Conservation (phyloP, 2,329 filamentous ascomycete species). For the Claviceps humidiphila region DNA sequence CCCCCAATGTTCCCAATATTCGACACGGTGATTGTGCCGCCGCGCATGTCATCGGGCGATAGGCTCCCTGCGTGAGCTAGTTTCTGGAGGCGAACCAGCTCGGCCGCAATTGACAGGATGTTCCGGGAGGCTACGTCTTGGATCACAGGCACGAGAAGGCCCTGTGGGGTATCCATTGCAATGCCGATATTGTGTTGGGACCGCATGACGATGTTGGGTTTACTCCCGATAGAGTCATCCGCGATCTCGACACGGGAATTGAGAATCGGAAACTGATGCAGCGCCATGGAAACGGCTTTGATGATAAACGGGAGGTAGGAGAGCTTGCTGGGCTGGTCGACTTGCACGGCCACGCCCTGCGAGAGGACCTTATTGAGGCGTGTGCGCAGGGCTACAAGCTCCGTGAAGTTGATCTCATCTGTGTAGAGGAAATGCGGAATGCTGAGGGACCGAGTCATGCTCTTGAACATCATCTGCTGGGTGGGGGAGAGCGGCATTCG, state of each 20-base stretch:
- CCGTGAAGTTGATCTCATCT: slow-evolving; percentile 73
- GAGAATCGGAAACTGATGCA: slow-evolving; percentile 71
- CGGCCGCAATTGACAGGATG: slow-evolving; percentile 63
- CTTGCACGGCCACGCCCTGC: slow-evolving; percentile 26
- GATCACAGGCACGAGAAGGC: slow-evolving; percentile 84
- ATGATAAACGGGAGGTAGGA: slow-evolving; percentile 91
- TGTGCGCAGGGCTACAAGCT: slow-evolving; percentile 57
- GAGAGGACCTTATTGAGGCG: slow-evolving; percentile 57
- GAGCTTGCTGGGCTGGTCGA: slow-evolving; percentile 45
- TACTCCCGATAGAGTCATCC: slow-evolving; percentile 38
- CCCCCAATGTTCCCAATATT: slow-evolving; percentile 95
- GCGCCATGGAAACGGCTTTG: slow-evolving; percentile 80
- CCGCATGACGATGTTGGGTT: slow-evolving; percentile 65
- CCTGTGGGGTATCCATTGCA: slow-evolving; percentile 83
- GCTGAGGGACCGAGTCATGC: slow-evolving; percentile 80
- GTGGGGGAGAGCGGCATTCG: slow-evolving; percentile 58
- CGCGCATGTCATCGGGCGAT: slow-evolving; percentile 58
- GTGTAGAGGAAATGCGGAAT: slow-evolving; percentile 96
- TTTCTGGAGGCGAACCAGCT: slow-evolving; percentile 59
- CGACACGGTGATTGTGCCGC: slow-evolving; percentile 87
- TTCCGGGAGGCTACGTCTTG: slow-evolving; percentile 67
- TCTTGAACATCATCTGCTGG: slow-evolving; percentile 91
- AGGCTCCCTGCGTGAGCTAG: slow-evolving; percentile 67
- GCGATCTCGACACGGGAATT: slow-evolving; percentile 67
- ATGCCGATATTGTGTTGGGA: slow-evolving; percentile 88